Conservation (phyloP, 805 yeast genomes). For the Saturnispora saitoi region DNA sequence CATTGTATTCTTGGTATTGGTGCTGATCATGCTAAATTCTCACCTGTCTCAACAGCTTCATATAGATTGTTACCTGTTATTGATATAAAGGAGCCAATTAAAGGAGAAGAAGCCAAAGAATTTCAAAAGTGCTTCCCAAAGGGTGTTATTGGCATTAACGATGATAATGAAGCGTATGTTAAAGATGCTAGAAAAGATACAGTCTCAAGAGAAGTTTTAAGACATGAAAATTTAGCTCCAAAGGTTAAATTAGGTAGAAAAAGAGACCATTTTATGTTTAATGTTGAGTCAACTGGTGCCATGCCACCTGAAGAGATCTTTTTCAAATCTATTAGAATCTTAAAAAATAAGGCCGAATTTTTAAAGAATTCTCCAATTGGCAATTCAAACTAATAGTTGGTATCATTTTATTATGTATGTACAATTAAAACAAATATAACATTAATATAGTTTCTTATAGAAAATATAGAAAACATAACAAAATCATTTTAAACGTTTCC, state of each 20-base stretch:
- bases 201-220: slow-evolving; percentile 89
- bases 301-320: slow-evolving; percentile 96
- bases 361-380: slow-evolving; percentile 72
- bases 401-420: not conserved
- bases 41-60: slow-evolving; percentile 95
- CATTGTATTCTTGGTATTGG: slow-evolving; percentile 87
- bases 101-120: slow-evolving; percentile 65
- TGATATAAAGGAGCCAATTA: slow-evolving; percentile 63
- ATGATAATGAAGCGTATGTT: slow-evolving; percentile 64
- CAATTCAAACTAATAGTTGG: slow-evolving; percentile 19
- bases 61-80: slow-evolving; percentile 88
- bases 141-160: slow-evolving; percentile 78
- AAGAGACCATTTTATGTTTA: slow-evolving; percentile 89
- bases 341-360: slow-evolving; percentile 78
- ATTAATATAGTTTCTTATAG: not conserved
- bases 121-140: slow-evolving; percentile 88
- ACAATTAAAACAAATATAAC: slow-evolving; percentile 1
- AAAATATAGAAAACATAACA: not conserved
- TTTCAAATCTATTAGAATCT: slow-evolving; percentile 77
- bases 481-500: too few relatives aligned
- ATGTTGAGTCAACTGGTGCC: slow-evolving; percentile 92
- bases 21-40: slow-evolving; percentile 92
- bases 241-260: slow-evolving; percentile 86
- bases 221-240: slow-evolving; percentile 85
- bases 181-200: slow-evolving; percentile 91